Evolutionary conservation across 1,139 yeast species (phyloP).

Genomic region (Nakaseomyces kungkrabaensis): DNA sequence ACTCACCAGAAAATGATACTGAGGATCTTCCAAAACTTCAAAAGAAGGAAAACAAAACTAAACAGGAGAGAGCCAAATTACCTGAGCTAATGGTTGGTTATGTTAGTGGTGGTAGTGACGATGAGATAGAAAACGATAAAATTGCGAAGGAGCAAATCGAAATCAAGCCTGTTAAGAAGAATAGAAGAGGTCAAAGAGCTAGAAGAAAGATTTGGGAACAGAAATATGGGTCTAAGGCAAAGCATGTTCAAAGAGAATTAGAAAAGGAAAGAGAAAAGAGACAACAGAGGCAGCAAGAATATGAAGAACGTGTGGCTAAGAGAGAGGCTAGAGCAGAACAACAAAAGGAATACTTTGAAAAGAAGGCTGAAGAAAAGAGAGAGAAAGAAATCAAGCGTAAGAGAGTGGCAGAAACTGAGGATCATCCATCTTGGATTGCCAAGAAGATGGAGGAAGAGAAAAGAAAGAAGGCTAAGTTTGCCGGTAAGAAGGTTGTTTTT

Average conservation of each 20-base stretch:
- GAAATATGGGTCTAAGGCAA: slow-evolving; percentile 78
- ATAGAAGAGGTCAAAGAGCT: slow-evolving; percentile 94
- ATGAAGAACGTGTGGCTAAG: slow-evolving; percentile 61
- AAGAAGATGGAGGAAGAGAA: slow-evolving; percentile 62
- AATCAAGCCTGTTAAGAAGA: slow-evolving; percentile 46
- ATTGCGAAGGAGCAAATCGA: slow-evolving; percentile 44
- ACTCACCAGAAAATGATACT: slow-evolving; percentile 31
- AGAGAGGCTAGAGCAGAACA: slow-evolving; percentile 46
- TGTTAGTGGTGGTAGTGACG: slow-evolving; percentile 59
- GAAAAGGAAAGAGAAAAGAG: slow-evolving; percentile 46
- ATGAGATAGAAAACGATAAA: slow-evolving; percentile 38
- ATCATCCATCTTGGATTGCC: slow-evolving; percentile 98
- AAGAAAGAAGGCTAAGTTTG: slow-evolving; percentile 53
- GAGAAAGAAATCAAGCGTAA: slow-evolving; percentile 16
- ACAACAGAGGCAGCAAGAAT: slow-evolving; percentile 51
- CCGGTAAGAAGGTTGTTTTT: slow-evolving; percentile 78
- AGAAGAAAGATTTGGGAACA: slow-evolving; percentile 93
- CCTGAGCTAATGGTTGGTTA: slow-evolving; percentile 75
- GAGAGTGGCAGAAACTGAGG: slow-evolving; percentile 17
- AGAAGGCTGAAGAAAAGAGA: slow-evolving; percentile 30
- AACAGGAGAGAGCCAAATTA: slow-evolving; percentile 33
- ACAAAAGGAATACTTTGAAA: slow-evolving; percentile 23
- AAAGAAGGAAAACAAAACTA: slow-evolving; percentile 30
- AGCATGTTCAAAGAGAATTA: slow-evolving; percentile 60
- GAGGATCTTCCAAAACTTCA: slow-evolving; percentile 32